Conservation (phyloP, 352 stramenopile species). For the Globisporangium splendens region DNA sequence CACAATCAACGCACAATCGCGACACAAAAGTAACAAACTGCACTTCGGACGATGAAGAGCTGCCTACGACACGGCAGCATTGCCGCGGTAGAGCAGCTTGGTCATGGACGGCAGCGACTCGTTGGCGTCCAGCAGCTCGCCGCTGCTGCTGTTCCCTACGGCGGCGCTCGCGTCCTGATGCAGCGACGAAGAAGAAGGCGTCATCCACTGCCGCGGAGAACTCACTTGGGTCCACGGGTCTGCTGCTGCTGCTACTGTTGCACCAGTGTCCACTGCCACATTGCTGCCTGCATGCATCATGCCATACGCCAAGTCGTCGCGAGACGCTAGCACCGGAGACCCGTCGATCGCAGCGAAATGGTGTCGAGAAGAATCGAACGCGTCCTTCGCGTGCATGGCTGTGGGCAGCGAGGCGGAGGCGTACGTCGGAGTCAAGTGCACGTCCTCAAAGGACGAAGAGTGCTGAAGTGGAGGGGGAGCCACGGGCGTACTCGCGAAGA, state of each 20-base stretch:
- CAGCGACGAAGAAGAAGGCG: neutral
- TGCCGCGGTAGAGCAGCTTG: constrained; percentile 46
- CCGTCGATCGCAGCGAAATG: constrained; percentile 6
- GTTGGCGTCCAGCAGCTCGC: constrained; percentile 4
- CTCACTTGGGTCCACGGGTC: constrained; percentile 9
- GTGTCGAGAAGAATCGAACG: constrained; percentile 2
- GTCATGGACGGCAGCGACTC: constrained; percentile 67
- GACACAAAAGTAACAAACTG: neutral
- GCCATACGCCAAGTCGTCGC: constrained; percentile 1
- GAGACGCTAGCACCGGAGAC: neutral
- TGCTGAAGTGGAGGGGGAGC: neutral
- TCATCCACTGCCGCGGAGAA: constrained; percentile 8
- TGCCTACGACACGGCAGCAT: neutral
- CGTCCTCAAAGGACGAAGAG: neutral
- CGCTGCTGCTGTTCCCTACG: neutral
- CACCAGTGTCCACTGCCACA: neutral
- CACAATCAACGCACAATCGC: neutral
- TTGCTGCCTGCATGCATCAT: constrained; percentile 2
- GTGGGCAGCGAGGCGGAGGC: neutral
- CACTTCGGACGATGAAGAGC: neutral
- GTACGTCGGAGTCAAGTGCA: neutral
- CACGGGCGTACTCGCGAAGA: neutral
- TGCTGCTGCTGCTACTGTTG: too few species aligned
- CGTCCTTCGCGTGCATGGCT: constrained; percentile 1
- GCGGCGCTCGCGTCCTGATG: neutral